phyloP scores from a whole-genome alignment of 805 yeast genomes.

The Pichia californica region DNA sequence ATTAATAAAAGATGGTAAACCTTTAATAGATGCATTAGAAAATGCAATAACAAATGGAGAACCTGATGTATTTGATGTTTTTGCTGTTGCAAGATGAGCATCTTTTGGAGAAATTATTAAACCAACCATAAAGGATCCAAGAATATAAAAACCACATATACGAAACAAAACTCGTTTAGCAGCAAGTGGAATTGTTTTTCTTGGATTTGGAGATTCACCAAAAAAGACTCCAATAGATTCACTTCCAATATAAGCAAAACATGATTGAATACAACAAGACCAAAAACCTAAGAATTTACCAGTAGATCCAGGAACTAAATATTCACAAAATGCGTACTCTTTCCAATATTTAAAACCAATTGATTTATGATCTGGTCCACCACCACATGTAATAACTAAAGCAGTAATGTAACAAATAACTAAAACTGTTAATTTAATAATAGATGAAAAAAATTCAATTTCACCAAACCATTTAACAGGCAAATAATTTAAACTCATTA shows the following conservation, averaged over 20 bases:
- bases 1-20: slow-evolving; percentile 57
- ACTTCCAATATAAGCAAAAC: slow-evolving; percentile 41
- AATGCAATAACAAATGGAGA: slow-evolving; percentile 70
- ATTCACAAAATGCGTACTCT: slow-evolving; percentile 28
- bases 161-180: slow-evolving; percentile 48
- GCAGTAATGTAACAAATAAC: slow-evolving; percentile 29
- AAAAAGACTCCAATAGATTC: slow-evolving; percentile 44
- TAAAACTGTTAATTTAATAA: slow-evolving; percentile 36
- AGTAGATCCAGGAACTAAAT: slow-evolving; percentile 34
- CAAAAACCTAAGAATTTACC: slow-evolving; percentile 43
- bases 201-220: slow-evolving; percentile 42
- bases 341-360: slow-evolving; percentile 31
- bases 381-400: slow-evolving; percentile 40
- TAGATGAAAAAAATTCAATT: slow-evolving; percentile 39
- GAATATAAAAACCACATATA: slow-evolving; percentile 43
- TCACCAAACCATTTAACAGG: slow-evolving; percentile 44
- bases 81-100: slow-evolving; percentile 36
- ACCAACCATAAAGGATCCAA: slow-evolving; percentile 43
- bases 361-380: slow-evolving; percentile 39
- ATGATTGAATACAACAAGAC: slow-evolving; percentile 34
- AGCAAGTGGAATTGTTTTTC: slow-evolving; percentile 44
- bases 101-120: slow-evolving; percentile 47
- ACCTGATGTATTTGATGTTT: slow-evolving; percentile 43
- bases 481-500: slow-evolving; percentile 36
- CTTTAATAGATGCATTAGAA: slow-evolving; percentile 44